Evolutionary conservation across 306 rosid species (phyloP).

Genomic region (Ziziphus jujuba): DNA sequence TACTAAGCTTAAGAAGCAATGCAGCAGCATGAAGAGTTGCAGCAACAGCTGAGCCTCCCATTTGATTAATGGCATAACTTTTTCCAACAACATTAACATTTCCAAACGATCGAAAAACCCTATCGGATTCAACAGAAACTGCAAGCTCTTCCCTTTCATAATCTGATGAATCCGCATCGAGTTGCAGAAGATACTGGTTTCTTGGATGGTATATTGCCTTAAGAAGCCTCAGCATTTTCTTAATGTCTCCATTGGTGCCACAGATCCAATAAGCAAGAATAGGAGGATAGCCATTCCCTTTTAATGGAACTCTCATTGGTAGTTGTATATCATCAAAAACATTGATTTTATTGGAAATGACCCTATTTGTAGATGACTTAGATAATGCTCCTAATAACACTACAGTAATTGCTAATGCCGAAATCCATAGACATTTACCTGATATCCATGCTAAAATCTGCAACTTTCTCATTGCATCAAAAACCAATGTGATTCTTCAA

Average conservation of each 20-base stretch:
- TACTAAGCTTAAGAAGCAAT: slow-evolving; percentile 60
- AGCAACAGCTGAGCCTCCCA: slow-evolving; percentile 70
- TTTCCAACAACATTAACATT: slow-evolving; percentile 71
- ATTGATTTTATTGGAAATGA: slow-evolving; percentile 2
- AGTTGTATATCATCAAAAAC: slow-evolving; percentile 23
- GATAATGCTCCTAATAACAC: slow-evolving; percentile 45
- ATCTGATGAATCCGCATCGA: slow-evolving; percentile 49
- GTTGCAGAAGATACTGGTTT: slow-evolving; percentile 70
- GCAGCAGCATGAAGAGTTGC: slow-evolving; percentile 71
- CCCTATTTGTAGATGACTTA: slow-evolving; percentile 35
- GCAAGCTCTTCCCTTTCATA: slow-evolving; percentile 53
- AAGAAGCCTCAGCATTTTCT: slow-evolving; percentile 51
- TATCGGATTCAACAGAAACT: slow-evolving; percentile 35
- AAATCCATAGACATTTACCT: slow-evolving; percentile 39
- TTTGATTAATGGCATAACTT: slow-evolving; percentile 49
- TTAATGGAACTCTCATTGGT: slow-evolving; percentile 27
- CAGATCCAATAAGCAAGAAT: slow-evolving; percentile 63
- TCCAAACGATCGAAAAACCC: slow-evolving; percentile 43
- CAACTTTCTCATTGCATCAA: slow-evolving; percentile 43
- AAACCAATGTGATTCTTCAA: neutral
- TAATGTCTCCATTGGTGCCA: slow-evolving; percentile 52
- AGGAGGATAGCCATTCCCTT: slow-evolving; percentile 59
- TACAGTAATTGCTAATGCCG: slow-evolving; percentile 28
- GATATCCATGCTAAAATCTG: slow-evolving; percentile 43
- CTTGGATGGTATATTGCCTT: slow-evolving; percentile 75